Percentiles rank a stretch among this genome's conserved stretches.
These are phyloP conservation scores for Malus fusca DNA, from an alignment of 306 rosid species.

Conservation along the genomic window DNA sequence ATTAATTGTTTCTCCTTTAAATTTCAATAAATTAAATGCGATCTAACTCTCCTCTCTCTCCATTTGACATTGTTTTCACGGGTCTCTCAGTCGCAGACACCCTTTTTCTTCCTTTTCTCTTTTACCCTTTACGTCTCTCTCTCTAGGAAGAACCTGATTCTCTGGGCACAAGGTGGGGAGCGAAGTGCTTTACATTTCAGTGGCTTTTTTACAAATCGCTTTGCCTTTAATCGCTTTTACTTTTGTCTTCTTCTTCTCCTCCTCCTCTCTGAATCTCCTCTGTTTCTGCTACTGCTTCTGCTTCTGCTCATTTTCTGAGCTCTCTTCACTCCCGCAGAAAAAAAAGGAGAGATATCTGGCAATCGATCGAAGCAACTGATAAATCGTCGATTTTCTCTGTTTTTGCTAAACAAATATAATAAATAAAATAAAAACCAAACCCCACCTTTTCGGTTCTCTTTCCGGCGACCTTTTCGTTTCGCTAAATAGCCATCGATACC, in stretches of 20 bases:
- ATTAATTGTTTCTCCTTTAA: background rate
- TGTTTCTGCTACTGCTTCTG: background rate
- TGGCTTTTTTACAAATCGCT: background rate
- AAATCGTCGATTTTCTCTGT: conserved; percentile 2
- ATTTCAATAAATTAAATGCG: background rate
- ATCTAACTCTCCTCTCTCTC: background rate
- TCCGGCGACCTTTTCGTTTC: conserved; percentile 36
- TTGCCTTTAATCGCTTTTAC: conserved; percentile 12
- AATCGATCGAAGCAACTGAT: background rate
- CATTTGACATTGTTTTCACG: background rate
- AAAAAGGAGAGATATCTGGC: conserved; percentile 3
- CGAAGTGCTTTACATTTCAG: conserved; percentile 21
- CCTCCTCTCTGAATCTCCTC: background rate
- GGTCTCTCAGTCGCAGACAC: background rate
- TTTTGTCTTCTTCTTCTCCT: background rate
- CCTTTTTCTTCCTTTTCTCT: background rate
- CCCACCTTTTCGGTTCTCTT: conserved; percentile 19
- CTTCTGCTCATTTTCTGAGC: too few relatives aligned
- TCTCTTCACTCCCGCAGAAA: background rate
- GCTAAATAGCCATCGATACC: conserved; percentile 3
- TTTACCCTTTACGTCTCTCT: background rate
- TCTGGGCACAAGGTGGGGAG: conserved; percentile 25
- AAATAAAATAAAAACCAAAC: conserved; percentile 9
- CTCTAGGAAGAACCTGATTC: conserved; percentile 54
- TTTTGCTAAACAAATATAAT: background rate